phyloP scores from a whole-genome alignment of 306 rosid genomes.

The Bauhinia variegata region DNA sequence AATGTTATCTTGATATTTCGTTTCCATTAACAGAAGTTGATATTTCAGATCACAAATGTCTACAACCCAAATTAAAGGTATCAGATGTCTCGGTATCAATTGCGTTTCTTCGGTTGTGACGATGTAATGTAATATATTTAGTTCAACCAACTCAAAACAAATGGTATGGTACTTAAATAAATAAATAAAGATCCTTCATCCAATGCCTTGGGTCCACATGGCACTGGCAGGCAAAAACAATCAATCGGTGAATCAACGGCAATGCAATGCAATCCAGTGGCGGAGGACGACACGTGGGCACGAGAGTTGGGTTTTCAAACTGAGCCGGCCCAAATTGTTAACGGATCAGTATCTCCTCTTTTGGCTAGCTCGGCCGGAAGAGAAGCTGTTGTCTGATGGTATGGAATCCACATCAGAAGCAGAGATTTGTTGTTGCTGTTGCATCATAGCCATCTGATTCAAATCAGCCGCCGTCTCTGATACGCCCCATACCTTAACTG shows the following conservation, averaged over 20 bases:
- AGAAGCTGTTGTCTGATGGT: conserved; percentile 58
- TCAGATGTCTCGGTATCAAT: background rate
- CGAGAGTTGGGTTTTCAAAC: background rate
- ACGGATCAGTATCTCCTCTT: conserved; percentile 35
- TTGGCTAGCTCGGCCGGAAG: conserved; percentile 55
- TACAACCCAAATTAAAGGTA: background rate
- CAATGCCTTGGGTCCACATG: background rate
- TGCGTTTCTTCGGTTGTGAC: background rate
- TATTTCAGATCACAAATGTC: background rate
- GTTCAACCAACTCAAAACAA: conserved; percentile 24
- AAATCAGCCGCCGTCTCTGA: conserved; percentile 47
- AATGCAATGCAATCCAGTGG: no score
- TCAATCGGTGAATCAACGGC: no score
- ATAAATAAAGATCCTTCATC: background rate
- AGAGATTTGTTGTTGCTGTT: conserved; percentile 8
- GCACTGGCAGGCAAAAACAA: background rate
- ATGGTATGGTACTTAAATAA: background rate
- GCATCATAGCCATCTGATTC: conserved; percentile 24
- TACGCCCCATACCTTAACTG: conserved; percentile 90
- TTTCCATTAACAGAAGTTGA: conserved; percentile 2
- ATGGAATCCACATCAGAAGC: conserved; percentile 46
- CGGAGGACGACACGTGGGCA: conserved; percentile 17
- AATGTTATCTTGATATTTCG: background rate
- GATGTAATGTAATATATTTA: background rate
- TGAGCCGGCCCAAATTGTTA: background rate